Percentiles rank a stretch among this genome's conserved stretches.
These are phyloP conservation scores for Starmera dryadoides DNA, from an alignment of 805 yeast genomes.

Conservation along the genomic window DNA sequence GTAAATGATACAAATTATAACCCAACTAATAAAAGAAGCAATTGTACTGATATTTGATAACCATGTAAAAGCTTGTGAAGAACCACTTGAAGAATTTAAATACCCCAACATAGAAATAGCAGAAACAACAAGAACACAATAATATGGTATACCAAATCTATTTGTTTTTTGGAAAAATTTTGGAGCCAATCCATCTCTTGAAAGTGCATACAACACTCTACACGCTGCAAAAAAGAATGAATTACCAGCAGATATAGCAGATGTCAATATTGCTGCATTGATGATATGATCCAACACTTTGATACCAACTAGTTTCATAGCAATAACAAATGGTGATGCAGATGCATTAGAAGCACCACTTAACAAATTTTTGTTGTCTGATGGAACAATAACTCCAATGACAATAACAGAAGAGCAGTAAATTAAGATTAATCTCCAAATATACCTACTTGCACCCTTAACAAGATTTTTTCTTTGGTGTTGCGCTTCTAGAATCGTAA, in stretches of 20 bases:
- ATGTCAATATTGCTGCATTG: constrained; percentile 65
- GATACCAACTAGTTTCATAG: constrained; percentile 56
- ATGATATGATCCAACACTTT: constrained; percentile 60
- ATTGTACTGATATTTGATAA: constrained; percentile 69
- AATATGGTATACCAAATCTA: constrained; percentile 63
- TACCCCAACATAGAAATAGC: constrained; percentile 52
- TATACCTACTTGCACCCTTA: constrained; percentile 49
- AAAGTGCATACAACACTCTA: constrained; percentile 59
- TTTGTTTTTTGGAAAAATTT: constrained; percentile 51
- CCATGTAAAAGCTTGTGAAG: constrained; percentile 51
- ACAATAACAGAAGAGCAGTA: constrained; percentile 54
- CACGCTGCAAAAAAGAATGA: constrained; percentile 68
- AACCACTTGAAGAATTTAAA: constrained; percentile 51
- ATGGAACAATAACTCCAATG: constrained; percentile 56
- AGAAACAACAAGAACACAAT: constrained; percentile 25
- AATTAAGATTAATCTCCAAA: constrained; percentile 44
- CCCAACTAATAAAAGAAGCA: constrained; percentile 65
- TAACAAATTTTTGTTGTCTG: constrained; percentile 42
- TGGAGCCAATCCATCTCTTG: constrained; percentile 66
- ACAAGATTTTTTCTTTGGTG: constrained; percentile 52
- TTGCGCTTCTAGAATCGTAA: constrained; percentile 46
- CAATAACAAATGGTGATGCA: constrained; percentile 72
- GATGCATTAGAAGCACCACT: constrained; percentile 48
- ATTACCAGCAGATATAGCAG: constrained; percentile 71
- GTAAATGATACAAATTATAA: constrained; percentile 56